A percentile compares a stretch with the other conserved stretches of the same genome.
phyloP scores from a whole-genome alignment of 805 yeast genomes.

The Saccharomycopsis babjevae region DNA sequence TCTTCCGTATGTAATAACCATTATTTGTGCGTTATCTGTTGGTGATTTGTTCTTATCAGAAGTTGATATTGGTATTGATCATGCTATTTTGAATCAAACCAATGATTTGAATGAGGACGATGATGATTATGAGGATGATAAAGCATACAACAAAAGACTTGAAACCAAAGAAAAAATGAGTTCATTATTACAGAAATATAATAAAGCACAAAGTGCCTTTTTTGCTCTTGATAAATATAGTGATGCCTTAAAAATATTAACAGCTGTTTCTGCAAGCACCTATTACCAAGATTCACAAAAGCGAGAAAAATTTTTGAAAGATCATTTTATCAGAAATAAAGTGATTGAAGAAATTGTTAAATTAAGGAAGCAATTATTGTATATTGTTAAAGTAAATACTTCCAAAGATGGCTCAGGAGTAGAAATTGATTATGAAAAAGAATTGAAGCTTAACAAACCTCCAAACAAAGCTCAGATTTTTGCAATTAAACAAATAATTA shows the following conservation, averaged over 20 bases:
- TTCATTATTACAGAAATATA: conserved; percentile 39
- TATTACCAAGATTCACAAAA: conserved; percentile 47
- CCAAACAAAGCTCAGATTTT: conserved; percentile 63
- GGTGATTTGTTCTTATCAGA: conserved; percentile 84
- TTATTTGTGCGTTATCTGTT: conserved; percentile 86
- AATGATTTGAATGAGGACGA: conserved; percentile 23
- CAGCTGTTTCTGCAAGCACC: conserved; percentile 83
- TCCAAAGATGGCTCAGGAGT: conserved; percentile 50
- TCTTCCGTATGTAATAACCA: conserved; percentile 78
- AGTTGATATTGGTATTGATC: conserved; percentile 54
- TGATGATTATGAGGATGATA: conserved; percentile 22
- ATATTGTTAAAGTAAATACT: conserved; percentile 60
- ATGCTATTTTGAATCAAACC: conserved; percentile 13
- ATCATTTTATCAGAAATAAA: conserved; percentile 66
- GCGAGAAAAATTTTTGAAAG: conserved; percentile 35
- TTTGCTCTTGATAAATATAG: conserved; percentile 59
- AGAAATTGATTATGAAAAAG: conserved; percentile 28
- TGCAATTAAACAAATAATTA: conserved; percentile 80
- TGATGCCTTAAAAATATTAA: conserved; percentile 65
- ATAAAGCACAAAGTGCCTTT: conserved; percentile 50
- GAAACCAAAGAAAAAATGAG: conserved; percentile 29
- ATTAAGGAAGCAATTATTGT: conserved; percentile 67
- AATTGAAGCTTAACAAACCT: conserved; percentile 41
- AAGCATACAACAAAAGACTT: conserved; percentile 31
- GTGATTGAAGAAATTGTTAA: conserved; percentile 78